phyloP scores from a whole-genome alignment of 2,329 filamentous ascomycete species.

The Fonsecaea erecta region DNA sequence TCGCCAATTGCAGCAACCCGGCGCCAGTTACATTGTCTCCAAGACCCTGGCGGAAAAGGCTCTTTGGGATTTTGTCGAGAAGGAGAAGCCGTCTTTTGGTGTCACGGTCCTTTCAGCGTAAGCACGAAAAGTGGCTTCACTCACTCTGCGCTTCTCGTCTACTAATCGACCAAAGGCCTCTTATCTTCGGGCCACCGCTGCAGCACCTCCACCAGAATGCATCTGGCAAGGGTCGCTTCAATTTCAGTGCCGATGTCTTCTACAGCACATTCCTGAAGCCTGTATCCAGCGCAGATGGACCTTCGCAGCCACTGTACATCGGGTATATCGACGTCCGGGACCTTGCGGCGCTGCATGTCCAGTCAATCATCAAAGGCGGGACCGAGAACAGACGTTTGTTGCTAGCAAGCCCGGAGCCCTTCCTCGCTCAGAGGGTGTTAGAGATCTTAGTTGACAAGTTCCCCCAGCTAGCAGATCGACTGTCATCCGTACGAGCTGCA shows the following conservation, averaged over 20 bases:
- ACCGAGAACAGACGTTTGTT: constrained; percentile 11
- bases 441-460: constrained; percentile 8
- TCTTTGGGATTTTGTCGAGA: constrained; percentile 65
- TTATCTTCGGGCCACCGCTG: constrained; percentile 14
- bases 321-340: constrained; percentile 17
- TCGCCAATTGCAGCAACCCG: constrained; percentile 7
- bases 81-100: constrained; percentile 59
- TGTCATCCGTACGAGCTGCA: constrained; percentile 3
- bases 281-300: neutral
- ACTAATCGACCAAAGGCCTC: neutral
- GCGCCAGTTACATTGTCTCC: constrained; percentile 9
- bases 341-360: constrained; percentile 10
- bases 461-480: constrained; percentile 1
- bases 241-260: constrained; percentile 15
- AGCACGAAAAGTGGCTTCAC: neutral
- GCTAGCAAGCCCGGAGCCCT: constrained; percentile 13
- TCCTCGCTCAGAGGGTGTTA: constrained; percentile 5
- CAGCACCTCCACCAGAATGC: constrained; percentile 7
- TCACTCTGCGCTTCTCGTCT: neutral
- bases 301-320: constrained; percentile 9
- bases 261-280: constrained; percentile 13
- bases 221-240: constrained; percentile 3
- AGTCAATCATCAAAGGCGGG: constrained; percentile 4
- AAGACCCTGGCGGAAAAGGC: constrained; percentile 63
- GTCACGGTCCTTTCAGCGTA: constrained; percentile 11